Percentiles rank a stretch among this genome's conserved stretches.
These are phyloP conservation scores for Royoungia palumana DNA, from an alignment of 768 basidiomycete genomes.

Conservation along the genomic window DNA sequence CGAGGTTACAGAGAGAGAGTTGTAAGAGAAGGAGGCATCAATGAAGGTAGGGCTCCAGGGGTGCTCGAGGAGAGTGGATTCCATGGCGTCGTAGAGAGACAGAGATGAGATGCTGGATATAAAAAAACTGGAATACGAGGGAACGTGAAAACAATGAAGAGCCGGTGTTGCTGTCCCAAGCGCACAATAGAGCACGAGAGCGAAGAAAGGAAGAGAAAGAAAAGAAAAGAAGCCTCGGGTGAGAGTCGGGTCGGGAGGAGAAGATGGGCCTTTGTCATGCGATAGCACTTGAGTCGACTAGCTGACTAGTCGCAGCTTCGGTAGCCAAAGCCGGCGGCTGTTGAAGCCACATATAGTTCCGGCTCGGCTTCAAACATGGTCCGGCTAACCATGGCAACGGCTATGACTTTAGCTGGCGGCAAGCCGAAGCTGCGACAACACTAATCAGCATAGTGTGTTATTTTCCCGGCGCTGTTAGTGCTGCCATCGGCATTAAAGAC, in stretches of 20 bases:
- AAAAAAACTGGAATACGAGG: slow-evolving; percentile 33
- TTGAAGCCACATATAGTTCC: no score
- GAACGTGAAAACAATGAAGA: slow-evolving; percentile 33
- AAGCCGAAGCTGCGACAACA: no score
- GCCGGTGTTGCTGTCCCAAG: slow-evolving; percentile 28
- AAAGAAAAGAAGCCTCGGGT: slow-evolving; percentile 38
- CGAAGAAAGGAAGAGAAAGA: slow-evolving; percentile 20
- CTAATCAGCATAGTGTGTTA: no score
- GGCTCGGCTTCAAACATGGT: no score
- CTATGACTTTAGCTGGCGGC: no score
- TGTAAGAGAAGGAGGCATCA: slow-evolving; percentile 46
- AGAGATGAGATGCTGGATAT: slow-evolving; percentile 36
- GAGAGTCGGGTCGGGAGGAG: slow-evolving; percentile 38
- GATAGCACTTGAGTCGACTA: no score
- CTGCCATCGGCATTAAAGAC: no score
- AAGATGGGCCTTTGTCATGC: no score
- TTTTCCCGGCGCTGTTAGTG: no score
- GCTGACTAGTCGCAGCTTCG: no score
- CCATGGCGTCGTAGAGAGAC: slow-evolving; percentile 39
- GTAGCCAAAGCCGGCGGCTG: no score
- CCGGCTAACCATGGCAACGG: no score
- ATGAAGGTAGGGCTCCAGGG: slow-evolving; percentile 50
- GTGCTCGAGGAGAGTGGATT: slow-evolving; percentile 50
- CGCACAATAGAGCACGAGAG: slow-evolving; percentile 35
- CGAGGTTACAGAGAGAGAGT: slow-evolving; percentile 42